Conservation (phyloP, 1,284 basidiomycete species). For the Irpex sp. region DNA sequence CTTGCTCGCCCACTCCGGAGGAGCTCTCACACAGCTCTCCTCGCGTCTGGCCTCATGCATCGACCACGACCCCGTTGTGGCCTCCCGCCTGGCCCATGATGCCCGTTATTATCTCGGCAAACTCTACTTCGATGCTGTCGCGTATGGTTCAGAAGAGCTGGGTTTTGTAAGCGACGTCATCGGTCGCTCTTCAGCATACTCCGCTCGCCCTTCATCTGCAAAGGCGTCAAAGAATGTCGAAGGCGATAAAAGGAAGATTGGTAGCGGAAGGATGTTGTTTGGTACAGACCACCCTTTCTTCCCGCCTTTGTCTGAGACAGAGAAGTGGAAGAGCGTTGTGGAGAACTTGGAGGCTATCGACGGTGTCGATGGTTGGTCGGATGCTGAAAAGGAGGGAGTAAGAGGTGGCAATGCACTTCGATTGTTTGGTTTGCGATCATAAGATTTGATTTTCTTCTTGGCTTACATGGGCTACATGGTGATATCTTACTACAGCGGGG, state of each 20-base stretch:
- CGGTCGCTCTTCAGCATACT: conserved; percentile 55
- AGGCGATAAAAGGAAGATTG: conserved; percentile 22
- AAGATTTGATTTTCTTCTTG: neutral
- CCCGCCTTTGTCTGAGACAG: conserved; percentile 65
- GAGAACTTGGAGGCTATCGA: conserved; percentile 81
- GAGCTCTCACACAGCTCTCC: conserved; percentile 75
- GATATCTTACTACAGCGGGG: neutral
- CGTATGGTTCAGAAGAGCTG: conserved; percentile 81
- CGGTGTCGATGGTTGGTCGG: conserved; percentile 57
- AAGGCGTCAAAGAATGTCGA: conserved; percentile 19
- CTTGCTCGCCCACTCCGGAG: conserved; percentile 83
- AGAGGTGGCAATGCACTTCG: conserved; percentile 67
- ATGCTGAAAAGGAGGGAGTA: conserved; percentile 60
- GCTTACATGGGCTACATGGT: neutral
- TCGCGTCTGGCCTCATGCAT: conserved; percentile 83
- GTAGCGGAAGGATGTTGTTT: conserved; percentile 66
- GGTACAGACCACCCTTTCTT: conserved; percentile 92
- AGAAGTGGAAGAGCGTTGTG: conserved; percentile 79
- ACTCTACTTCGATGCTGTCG: conserved; percentile 79
- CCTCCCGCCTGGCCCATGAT: conserved; percentile 71
- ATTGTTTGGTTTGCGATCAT: conserved; percentile 44
- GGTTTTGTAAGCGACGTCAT: conserved; percentile 71
- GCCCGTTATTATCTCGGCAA: conserved; percentile 80
- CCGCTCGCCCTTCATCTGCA: conserved; percentile 30
- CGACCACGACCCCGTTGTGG: conserved; percentile 76